Percentiles rank a stretch among this genome's conserved stretches.
Conservation (phyloP, 257 asterid species). For the Solanum virginianum region DNA sequence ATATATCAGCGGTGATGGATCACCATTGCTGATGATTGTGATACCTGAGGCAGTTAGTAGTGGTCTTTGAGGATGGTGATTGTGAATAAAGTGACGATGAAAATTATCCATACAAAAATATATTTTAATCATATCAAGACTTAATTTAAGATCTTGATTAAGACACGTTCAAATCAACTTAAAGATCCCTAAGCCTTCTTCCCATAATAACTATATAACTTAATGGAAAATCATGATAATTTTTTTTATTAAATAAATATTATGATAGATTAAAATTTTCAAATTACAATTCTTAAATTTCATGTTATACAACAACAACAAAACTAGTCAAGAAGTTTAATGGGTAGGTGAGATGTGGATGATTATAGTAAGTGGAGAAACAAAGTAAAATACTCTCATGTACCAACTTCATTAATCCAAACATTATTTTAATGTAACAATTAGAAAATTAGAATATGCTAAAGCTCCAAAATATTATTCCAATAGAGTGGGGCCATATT, state of each 20-base stretch:
- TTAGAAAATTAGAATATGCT: neutral
- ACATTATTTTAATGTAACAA: neutral
- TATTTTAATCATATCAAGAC: neutral
- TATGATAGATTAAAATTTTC: neutral
- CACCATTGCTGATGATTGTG: neutral
- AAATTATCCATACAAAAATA: neutral
- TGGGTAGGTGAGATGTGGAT: neutral
- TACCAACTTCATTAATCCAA: neutral
- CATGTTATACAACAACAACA: neutral
- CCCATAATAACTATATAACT: neutral
- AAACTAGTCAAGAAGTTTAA: neutral
- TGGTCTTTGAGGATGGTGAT: fast-evolving
- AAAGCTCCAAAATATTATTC: neutral
- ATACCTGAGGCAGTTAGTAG: too few species aligned
- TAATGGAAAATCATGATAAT: neutral
- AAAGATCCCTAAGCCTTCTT: neutral
- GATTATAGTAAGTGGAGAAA: neutral
- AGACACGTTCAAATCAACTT: neutral
- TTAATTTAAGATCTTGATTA: neutral
- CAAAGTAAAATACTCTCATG: neutral
- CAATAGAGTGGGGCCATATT: neutral
- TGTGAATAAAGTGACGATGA: neutral
- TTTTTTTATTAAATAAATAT: neutral
- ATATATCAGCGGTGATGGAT: neutral
- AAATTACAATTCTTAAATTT: neutral